phyloP scores from a whole-genome alignment of 495 filamentous ascomycete species.

The Aspergillus biplanus region DNA sequence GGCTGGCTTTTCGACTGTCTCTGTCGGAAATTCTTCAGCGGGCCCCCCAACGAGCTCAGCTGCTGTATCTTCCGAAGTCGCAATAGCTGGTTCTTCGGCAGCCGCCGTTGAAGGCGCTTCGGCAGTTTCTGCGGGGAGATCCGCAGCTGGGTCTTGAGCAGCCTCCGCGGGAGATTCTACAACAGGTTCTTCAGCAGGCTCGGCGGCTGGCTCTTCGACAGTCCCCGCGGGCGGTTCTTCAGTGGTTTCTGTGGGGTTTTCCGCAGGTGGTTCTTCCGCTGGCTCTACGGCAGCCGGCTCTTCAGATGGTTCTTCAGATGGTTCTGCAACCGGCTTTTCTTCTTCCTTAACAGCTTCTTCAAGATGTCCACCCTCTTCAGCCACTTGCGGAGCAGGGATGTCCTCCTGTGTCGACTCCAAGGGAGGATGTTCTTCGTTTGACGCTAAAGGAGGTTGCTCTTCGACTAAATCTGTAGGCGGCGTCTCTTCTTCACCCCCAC shows the following conservation, averaged over 20 bases:
- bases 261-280: conserved; percentile 10
- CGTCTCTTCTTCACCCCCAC: conserved; percentile 6
- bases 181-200: conserved; percentile 8
- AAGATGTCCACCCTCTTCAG: too few relatives aligned
- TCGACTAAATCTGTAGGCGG: conserved; percentile 2
- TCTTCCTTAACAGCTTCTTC: conserved; percentile 2
- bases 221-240: background rate
- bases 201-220: conserved; percentile 14
- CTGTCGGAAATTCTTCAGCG: background rate
- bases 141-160: conserved; percentile 7
- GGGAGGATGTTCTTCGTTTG: conserved; percentile 5
- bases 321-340: background rate
- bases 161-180: conserved; percentile 9
- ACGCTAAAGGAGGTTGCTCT: background rate
- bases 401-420: conserved; percentile 9
- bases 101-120: conserved; percentile 24
- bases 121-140: conserved; percentile 2
- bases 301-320: conserved; percentile 14
- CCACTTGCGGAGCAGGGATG: too few relatives aligned
- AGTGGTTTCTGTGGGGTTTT: background rate
- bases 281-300: conserved; percentile 33
- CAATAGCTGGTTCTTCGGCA: conserved; percentile 28
- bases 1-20: conserved; percentile 13
- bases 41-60: background rate
- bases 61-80: conserved; percentile 2